Evolutionary conservation across 164 flowering plant genomes (phyloP), one percentile per base, ranked within the genome.

Genomic region (Paratinospora sagittata): DNA sequence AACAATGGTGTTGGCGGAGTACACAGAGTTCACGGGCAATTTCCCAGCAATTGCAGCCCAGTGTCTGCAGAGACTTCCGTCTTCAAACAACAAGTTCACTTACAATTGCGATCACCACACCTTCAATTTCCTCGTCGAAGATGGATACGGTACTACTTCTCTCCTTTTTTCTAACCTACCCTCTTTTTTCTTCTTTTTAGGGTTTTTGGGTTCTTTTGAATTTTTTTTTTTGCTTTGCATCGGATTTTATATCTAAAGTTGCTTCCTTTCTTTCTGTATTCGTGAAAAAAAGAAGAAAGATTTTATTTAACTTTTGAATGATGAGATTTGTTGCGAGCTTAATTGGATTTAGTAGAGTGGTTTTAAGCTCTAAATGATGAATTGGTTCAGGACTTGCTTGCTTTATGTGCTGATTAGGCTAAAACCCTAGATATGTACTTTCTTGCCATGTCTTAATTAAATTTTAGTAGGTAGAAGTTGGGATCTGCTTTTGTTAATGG

Each of bases 21-120:
- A 79, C 84, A 89, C 91, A 17, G 90, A 90, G 83, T 87, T 87
- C 86, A 87, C 95, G 27, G 91, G 97, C 16, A 88, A 89, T 75
- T 88, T 91, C 73, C 93, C 95, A 1, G 85, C 91, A n/a, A 89
- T 89, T 47, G 95, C 95, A 0, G 68, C 86, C 70, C 93, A 89
- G 81, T 91, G 97, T 74, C 84, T 91, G 66, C 91, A 87, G 74
- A 83, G 63, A 57, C 86, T 91, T 7, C 87, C 97, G 23, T 86
- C 91, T 13, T 70, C 95, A 34, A 89, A 86, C 82, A 90, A 84
- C 82, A 89, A 88, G 82, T 91, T 89, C 85, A 89, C 91, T 36
- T 88, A 86, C 87, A 87, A 76, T 71, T 88, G 91, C 67, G 95
- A 91, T 71, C 86, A 82, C 78, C 95, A 91, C 69, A 85, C 87